Conservation (phyloP, 208 protist genomes). For the Trypanosoma vivax region DNA sequence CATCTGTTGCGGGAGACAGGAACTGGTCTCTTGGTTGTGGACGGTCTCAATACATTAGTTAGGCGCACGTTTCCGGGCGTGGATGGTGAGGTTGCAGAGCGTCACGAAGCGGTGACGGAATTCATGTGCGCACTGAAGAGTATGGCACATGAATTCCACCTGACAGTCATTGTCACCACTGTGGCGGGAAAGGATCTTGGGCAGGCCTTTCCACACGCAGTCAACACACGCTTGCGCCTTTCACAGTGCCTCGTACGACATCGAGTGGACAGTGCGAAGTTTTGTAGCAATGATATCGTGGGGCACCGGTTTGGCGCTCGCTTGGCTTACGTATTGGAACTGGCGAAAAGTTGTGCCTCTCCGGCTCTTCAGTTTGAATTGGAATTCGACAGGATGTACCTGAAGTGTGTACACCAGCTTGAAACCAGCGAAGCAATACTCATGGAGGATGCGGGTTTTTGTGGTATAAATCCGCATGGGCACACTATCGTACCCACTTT, state of each 20-base stretch:
- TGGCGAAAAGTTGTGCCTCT: slow-evolving; percentile 14
- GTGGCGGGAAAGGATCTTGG: slow-evolving; percentile 33
- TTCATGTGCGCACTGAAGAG: slow-evolving; percentile 46
- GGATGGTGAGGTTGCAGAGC: slow-evolving; percentile 32
- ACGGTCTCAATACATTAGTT: slow-evolving; percentile 42
- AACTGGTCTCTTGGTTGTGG: slow-evolving; percentile 48
- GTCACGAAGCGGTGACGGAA: slow-evolving; percentile 33
- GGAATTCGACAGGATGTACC: slow-evolving; percentile 17
- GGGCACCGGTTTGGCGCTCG: neutral
- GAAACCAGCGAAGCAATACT: slow-evolving; percentile 9
- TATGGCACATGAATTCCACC: slow-evolving; percentile 26
- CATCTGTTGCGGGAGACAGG: neutral
- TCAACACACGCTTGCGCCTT: slow-evolving; percentile 59
- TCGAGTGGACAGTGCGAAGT: too few species aligned
- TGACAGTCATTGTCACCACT: slow-evolving; percentile 38
- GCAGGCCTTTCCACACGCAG: slow-evolving; percentile 50
- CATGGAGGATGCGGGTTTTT: slow-evolving; percentile 5
- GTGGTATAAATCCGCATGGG: slow-evolving; percentile 25
- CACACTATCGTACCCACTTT: slow-evolving; percentile 37
- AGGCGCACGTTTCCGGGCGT: slow-evolving; percentile 30
- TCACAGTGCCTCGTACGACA: too few species aligned
- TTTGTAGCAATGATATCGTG: neutral
- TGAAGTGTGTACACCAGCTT: slow-evolving; percentile 9
- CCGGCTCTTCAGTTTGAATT: slow-evolving; percentile 2
- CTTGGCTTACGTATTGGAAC: slow-evolving; percentile 5